phyloP scores from a whole-genome alignment of 1,284 basidiomycete species.

The Cutaneotrichosporon sp. region DNA sequence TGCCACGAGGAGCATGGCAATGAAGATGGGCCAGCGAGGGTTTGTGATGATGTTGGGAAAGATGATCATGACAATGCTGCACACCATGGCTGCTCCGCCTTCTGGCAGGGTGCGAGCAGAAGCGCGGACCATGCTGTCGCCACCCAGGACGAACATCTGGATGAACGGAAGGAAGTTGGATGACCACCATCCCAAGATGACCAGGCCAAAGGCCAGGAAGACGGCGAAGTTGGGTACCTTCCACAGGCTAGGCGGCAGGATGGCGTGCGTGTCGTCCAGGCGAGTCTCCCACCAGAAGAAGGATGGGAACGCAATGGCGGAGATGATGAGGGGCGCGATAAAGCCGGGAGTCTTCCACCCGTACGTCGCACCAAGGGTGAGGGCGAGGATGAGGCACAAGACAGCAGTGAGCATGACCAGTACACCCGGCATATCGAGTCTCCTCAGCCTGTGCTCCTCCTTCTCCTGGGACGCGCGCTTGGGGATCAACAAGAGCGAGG shows the following conservation, averaged over 20 bases:
- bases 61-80: constrained; percentile 15
- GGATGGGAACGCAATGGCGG: constrained; percentile 21
- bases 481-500: constrained; percentile 23
- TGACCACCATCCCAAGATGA: constrained; percentile 32
- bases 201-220: constrained; percentile 32
- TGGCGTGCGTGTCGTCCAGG: constrained; percentile 28
- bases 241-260: constrained; percentile 40
- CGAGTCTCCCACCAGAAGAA: constrained; percentile 41
- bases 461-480: constrained; percentile 9
- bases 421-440: constrained; percentile 9
- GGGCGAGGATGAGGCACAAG: constrained; percentile 33
- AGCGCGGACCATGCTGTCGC: constrained; percentile 30
- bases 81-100: constrained; percentile 26
- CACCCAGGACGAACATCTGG: constrained; percentile 25
- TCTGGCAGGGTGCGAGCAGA: constrained; percentile 32
- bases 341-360: constrained; percentile 31
- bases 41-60: constrained; percentile 17
- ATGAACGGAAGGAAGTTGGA: constrained; percentile 28
- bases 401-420: constrained; percentile 25
- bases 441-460: background rate
- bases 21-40: constrained; percentile 28
- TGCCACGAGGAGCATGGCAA: constrained; percentile 26
- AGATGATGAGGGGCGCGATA: constrained; percentile 32
- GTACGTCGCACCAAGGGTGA: constrained; percentile 34
- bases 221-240: constrained; percentile 36